Percentiles rank a stretch among this genome's conserved stretches.
These are phyloP conservation scores for Naganishia sp. DNA, from an alignment of 1,284 basidiomycete genomes.

Conservation along the genomic window DNA sequence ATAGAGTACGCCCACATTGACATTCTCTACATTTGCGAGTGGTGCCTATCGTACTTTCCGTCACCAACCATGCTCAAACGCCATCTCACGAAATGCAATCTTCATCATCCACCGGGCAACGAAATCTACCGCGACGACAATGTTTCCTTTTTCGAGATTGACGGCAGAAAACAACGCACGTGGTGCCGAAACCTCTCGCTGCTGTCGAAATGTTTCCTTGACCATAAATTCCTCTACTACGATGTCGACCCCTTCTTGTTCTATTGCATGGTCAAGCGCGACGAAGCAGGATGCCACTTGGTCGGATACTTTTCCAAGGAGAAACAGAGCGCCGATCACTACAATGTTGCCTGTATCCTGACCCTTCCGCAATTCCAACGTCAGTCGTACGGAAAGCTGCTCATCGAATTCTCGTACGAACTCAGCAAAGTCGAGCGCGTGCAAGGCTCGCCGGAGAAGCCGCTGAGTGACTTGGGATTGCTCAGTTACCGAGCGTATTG, in stretches of 20 bases:
- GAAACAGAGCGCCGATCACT: conserved; percentile 96
- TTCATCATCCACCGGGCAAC: conserved; percentile 96
- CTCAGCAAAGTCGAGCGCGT: conserved; percentile 95
- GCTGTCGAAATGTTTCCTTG: conserved; percentile 95
- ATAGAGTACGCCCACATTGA: conserved; percentile 96
- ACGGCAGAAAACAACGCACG: conserved; percentile 90
- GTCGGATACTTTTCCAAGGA: conserved; percentile 99
- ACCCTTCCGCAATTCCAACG: conserved; percentile 97
- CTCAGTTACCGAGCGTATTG: conserved; percentile 95
- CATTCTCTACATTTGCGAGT: conserved; percentile 96
- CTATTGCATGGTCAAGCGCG: conserved; percentile 95
- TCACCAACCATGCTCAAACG: conserved; percentile 83
- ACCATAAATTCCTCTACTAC: conserved; percentile 99
- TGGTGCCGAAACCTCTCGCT: conserved; percentile 98
- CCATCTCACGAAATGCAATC: conserved; percentile 86
- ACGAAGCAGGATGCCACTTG: conserved; percentile 87
- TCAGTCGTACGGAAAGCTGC: conserved; percentile 88
- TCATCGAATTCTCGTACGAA: conserved; percentile 99
- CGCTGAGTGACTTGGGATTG: conserved; percentile 89
- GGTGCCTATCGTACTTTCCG: conserved; percentile 89
- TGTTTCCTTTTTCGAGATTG: conserved; percentile 97
- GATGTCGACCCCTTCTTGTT: conserved; percentile 99
- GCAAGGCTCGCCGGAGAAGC: conserved; percentile 96
- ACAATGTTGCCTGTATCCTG: conserved; percentile 98
- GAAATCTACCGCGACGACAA: conserved; percentile 98